Conservation (phyloP, 1,139 yeast genomes). For the Scheffersomyces quercinus region DNA sequence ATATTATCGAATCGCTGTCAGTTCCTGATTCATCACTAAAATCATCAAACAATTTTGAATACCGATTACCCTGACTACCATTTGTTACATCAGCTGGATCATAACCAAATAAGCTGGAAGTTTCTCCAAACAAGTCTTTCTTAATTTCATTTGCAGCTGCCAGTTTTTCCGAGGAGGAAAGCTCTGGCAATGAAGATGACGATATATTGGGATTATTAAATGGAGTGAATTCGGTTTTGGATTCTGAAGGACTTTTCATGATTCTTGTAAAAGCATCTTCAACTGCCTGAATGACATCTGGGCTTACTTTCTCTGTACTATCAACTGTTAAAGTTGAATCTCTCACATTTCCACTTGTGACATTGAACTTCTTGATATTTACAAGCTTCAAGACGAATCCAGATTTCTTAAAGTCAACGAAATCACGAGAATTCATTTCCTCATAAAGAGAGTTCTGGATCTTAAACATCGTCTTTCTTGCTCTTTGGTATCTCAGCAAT, state of each 20-base stretch:
- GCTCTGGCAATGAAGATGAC: not conserved
- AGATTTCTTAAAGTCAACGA: constrained; percentile 55
- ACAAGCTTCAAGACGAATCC: constrained; percentile 36
- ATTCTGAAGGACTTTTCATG: constrained; percentile 33
- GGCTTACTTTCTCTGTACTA: constrained; percentile 26
- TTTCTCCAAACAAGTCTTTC: constrained; percentile 39
- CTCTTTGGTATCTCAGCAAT: constrained; percentile 32
- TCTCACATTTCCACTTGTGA: constrained; percentile 3
- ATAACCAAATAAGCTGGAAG: constrained; percentile 26
- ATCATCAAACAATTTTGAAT: constrained; percentile 38
- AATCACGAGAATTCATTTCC: constrained; percentile 50
- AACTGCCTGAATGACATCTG: constrained; percentile 59
- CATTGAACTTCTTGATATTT: constrained; percentile 15
- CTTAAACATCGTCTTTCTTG: constrained; percentile 56
- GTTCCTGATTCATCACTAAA: constrained; percentile 33
- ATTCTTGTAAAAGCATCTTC: constrained; percentile 72
- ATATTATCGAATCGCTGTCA: constrained; percentile 31
- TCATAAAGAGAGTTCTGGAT: constrained; percentile 55
- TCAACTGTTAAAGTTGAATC: constrained; percentile 12
- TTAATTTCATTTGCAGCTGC: constrained; percentile 23
- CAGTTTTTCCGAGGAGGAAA: constrained; percentile 2
- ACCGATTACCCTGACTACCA: constrained; percentile 13
- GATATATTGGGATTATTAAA: not conserved
- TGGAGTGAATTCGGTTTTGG: not conserved
- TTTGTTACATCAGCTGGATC: constrained; percentile 9